These are phyloP conservation scores for Penicillium paneum DNA, from an alignment of 2,329 filamentous ascomycete species.

Conservation along the genomic window DNA sequence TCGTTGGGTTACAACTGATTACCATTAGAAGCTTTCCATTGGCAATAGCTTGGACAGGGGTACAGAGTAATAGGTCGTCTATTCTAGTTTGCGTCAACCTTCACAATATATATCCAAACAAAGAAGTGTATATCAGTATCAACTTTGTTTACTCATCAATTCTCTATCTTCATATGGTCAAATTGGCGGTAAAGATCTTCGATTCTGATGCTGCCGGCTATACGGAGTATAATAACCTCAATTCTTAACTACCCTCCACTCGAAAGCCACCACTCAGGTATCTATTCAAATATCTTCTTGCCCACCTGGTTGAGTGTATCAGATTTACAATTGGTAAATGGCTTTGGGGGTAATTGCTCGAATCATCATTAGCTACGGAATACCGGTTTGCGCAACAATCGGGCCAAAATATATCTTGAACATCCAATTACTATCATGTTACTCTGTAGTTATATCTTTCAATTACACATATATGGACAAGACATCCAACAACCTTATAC, in stretches of 20 bases:
- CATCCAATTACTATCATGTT: not conserved
- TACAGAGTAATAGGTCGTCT: not conserved
- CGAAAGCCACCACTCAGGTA: not conserved
- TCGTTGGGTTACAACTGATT: not conserved
- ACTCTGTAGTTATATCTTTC: too few relatives aligned
- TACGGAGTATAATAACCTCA: not conserved
- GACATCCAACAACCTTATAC: not conserved
- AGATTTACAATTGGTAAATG: accelerated
- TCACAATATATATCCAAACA: not conserved
- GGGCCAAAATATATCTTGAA: not conserved
- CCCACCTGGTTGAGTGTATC: too few relatives aligned
- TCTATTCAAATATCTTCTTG: not conserved
- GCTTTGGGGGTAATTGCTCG: not conserved
- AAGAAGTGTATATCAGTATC: not conserved
- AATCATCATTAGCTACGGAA: not conserved
- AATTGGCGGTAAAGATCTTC: not conserved
- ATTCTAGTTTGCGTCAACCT: not conserved
- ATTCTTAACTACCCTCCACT: not conserved
- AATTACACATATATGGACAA: too few relatives aligned
- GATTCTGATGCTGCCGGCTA: not conserved
- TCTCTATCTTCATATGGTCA: not conserved
- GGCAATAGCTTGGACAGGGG: not conserved
- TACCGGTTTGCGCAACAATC: not conserved
- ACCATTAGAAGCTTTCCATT: not conserved
- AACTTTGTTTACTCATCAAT: not conserved